Conservation (phyloP, 1,284 basidiomycete genomes). For the Coriolopsis trogii region DNA sequence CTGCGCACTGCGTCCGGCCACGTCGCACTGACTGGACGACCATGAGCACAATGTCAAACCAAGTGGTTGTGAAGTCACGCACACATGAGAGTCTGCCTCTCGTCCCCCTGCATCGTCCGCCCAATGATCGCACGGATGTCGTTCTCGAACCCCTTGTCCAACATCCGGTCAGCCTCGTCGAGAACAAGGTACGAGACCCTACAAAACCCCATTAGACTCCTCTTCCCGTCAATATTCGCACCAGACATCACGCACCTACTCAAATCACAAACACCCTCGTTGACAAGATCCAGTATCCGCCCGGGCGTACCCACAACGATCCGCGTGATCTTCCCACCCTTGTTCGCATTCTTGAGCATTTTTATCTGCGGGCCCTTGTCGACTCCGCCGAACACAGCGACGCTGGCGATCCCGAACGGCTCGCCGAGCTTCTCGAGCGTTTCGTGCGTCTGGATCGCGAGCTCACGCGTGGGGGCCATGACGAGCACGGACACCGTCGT, state of each 20-base stretch:
- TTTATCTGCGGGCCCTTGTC: conserved; percentile 84
- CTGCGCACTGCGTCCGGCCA: conserved; percentile 97
- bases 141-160: conserved; percentile 99
- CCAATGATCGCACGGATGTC: conserved; percentile 95
- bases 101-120: conserved; percentile 64
- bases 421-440: conserved; percentile 81
- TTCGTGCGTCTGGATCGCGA: conserved; percentile 94
- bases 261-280: conserved; percentile 84
- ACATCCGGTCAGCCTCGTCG: conserved; percentile 98
- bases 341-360: conserved; percentile 53
- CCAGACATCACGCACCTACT: conserved; percentile 54
- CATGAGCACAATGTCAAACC: conserved; percentile 1
- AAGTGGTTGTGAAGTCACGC: conserved; percentile 34
- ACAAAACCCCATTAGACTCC: neutral
- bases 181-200: conserved; percentile 92
- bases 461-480: conserved; percentile 91
- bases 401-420: conserved; percentile 75
- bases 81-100: conserved; percentile 94
- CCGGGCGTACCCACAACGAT: conserved; percentile 96
- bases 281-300: conserved; percentile 87
- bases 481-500: conserved; percentile 77
- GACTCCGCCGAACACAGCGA: conserved; percentile 93
- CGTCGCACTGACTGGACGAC: conserved; percentile 84
- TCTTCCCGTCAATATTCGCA: neutral
- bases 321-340: conserved; percentile 56